Conservation (phyloP, 2,329 filamentous ascomycete species). For the Volutella citrinella region DNA sequence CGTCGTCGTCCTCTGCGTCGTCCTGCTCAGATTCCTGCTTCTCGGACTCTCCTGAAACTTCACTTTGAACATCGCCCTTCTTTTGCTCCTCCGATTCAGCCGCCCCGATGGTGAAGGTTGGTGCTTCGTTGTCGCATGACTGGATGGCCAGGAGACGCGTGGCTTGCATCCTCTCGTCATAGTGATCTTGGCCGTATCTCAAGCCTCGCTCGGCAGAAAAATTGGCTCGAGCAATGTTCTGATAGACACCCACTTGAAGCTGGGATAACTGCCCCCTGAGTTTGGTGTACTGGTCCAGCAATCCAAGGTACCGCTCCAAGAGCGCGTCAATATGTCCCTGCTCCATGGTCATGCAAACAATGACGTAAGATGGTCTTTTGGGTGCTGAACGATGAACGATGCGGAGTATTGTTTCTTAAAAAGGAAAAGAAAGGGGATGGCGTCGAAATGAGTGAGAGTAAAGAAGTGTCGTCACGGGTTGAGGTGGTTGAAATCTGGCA, state of each 20-base stretch:
- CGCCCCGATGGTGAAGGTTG: conserved; percentile 17
- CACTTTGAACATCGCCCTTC: conserved; percentile 4
- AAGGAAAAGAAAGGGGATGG: no score
- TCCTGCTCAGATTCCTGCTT: conserved; percentile 6
- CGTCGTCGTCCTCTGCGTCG: conserved; percentile 6
- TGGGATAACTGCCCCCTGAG: conserved; percentile 53
- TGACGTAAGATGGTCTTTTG: no score
- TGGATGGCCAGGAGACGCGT: conserved; percentile 37
- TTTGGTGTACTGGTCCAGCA: conserved; percentile 64
- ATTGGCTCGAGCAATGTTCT: conserved; percentile 69
- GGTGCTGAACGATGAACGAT: no score
- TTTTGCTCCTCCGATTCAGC: conserved; percentile 5
- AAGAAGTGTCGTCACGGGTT: no score
- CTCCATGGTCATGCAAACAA: conserved; percentile 21
- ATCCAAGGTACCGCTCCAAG: conserved; percentile 61
- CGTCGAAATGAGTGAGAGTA: no score
- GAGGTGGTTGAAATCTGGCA: no score
- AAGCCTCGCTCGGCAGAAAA: conserved; percentile 63
- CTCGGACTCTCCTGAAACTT: conserved; percentile 1
- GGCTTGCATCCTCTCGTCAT: conserved; percentile 72
- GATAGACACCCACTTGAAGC: conserved; percentile 54
- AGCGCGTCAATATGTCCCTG: conserved; percentile 56
- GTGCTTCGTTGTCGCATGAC: conserved; percentile 10
- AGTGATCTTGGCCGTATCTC: conserved; percentile 67
- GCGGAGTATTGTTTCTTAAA: no score